These are phyloP conservation scores for Zoysia matrella DNA, from an alignment of 202 grass and related monocot species.

Conservation along the genomic window DNA sequence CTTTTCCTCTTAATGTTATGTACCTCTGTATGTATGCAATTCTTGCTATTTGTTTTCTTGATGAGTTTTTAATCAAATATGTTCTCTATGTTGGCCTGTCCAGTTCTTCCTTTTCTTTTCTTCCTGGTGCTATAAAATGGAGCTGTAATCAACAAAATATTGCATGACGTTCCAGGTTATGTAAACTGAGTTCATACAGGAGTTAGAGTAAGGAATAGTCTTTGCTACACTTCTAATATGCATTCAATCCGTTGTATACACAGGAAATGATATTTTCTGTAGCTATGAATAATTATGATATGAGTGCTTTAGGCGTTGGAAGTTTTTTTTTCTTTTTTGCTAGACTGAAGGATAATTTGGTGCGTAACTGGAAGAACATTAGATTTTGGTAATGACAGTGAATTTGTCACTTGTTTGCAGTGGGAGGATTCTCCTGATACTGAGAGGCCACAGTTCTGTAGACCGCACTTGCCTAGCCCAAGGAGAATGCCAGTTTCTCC, in stretches of 20 bases:
- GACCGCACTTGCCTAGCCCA: slow-evolving; percentile 54
- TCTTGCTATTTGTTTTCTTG: slow-evolving; percentile 7
- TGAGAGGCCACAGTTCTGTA: slow-evolving; percentile 27
- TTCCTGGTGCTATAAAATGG: neutral
- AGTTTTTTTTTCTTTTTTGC: neutral
- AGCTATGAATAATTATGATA: neutral
- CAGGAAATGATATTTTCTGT: neutral
- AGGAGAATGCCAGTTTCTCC: slow-evolving; percentile 59
- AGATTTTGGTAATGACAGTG: slow-evolving; percentile 26
- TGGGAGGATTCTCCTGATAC: slow-evolving; percentile 57
- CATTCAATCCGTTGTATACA: too few relatives aligned
- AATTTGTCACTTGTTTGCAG: slow-evolving; percentile 57
- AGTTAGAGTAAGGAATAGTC: slow-evolving; percentile 17
- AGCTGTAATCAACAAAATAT: neutral
- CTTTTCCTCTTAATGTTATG: neutral
- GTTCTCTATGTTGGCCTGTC: slow-evolving; percentile 1
- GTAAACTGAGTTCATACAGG: neutral
- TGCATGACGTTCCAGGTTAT: neutral
- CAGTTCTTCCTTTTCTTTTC: neutral
- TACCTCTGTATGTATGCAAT: neutral
- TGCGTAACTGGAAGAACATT: slow-evolving; percentile 22
- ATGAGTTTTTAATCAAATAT: neutral
- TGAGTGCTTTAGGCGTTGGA: neutral
- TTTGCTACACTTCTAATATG: neutral
- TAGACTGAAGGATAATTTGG: slow-evolving; percentile 13